Evolutionary conservation across 305 asterid genomes (phyloP).

Genomic region (Fraxinus greggii): DNA sequence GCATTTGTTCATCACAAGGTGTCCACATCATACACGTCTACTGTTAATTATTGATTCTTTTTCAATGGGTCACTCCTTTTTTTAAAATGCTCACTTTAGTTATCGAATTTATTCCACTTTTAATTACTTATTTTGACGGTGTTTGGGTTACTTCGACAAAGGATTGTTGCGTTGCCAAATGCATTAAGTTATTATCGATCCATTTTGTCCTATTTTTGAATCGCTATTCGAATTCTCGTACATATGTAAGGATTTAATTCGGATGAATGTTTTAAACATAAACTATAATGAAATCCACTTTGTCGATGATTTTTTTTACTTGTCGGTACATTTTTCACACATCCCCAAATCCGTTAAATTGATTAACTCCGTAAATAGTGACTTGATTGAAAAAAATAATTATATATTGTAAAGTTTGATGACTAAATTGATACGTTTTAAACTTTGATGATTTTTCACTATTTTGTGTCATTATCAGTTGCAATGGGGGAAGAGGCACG

Average conservation of each 20-base stretch:
- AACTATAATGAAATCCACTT: neutral
- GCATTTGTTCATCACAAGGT: neutral
- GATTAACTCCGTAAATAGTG: neutral
- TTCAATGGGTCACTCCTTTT: neutral
- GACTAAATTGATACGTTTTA: neutral
- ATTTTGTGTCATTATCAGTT: neutral
- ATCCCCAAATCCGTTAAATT: neutral
- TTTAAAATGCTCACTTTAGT: neutral
- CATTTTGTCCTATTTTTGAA: neutral
- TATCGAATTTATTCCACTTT: neutral
- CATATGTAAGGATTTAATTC: neutral
- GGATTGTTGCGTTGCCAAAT: neutral
- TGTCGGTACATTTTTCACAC: neutral
- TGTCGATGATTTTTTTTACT: neutral
- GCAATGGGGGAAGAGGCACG: neutral
- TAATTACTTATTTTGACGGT: neutral
- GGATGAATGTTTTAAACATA: neutral
- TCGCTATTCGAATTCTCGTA: neutral
- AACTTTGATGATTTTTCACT: neutral
- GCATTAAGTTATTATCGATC: neutral
- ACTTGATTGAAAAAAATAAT: neutral
- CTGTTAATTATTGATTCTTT: neutral
- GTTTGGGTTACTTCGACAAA: neutral
- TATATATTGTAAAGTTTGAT: neutral
- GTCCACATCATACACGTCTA: neutral